Conservation (phyloP, 2,329 filamentous ascomycete species). For the Penicillium sp. region DNA sequence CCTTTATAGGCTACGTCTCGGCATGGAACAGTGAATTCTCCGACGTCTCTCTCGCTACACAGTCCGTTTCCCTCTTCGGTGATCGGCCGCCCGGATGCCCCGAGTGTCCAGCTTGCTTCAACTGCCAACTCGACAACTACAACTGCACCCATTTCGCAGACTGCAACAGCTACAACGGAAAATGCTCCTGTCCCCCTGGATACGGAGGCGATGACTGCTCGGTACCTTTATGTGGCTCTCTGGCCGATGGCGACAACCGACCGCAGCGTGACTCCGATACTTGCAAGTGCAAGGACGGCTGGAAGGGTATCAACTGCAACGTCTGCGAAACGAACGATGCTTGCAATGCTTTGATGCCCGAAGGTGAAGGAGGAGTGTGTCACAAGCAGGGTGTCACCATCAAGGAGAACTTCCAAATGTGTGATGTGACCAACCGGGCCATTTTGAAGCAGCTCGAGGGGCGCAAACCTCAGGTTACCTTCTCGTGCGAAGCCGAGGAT, state of each 20-base stretch:
- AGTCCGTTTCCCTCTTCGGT: conserved; percentile 69
- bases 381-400: conserved; percentile 89
- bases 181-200: conserved; percentile 87
- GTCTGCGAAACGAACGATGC: conserved; percentile 82
- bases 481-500: conserved; percentile 77
- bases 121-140: conserved; percentile 93
- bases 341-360: conserved; percentile 85
- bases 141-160: conserved; percentile 86
- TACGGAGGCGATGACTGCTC: conserved; percentile 95
- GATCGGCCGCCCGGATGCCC: conserved; percentile 61
- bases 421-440: conserved; percentile 93
- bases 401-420: conserved; percentile 96
- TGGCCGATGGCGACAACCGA: conserved; percentile 77
- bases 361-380: conserved; percentile 79
- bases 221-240: conserved; percentile 85
- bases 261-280: conserved; percentile 68
- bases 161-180: conserved; percentile 87
- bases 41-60: conserved; percentile 61
- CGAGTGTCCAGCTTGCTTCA: conserved; percentile 69
- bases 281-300: conserved; percentile 89
- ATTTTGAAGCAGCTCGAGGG: conserved; percentile 84
- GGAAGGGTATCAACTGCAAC: conserved; percentile 97
- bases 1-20: conserved; percentile 22
- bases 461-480: conserved; percentile 88
- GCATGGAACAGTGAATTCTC: conserved; percentile 55